phyloP scores from a whole-genome alignment of 2,329 filamentous ascomycete species.

The Sporothrix globosa region DNA sequence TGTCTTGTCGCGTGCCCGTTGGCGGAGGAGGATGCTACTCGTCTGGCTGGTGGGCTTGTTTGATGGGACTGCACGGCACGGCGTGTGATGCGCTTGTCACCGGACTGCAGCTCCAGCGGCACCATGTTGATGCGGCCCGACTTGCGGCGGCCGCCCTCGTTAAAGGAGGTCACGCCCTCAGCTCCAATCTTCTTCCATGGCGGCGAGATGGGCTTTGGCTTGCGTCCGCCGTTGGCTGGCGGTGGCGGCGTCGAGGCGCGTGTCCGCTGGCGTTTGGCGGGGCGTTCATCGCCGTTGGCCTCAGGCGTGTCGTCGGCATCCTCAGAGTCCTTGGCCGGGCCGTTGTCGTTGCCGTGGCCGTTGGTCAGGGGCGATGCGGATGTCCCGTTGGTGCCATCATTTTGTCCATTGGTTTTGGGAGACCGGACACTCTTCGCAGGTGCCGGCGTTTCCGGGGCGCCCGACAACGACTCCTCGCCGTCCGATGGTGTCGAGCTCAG shows the following conservation, averaged over 20 bases:
- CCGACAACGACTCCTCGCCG: constrained; percentile 26
- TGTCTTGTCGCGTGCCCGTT: constrained; percentile 36
- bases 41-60: constrained; percentile 41
- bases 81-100: constrained; percentile 57
- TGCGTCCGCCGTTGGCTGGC: constrained; percentile 42
- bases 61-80: constrained; percentile 47
- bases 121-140: constrained; percentile 66
- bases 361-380: constrained; percentile 32
- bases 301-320: neutral
- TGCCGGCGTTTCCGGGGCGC: constrained; percentile 29
- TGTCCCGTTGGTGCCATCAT: neutral
- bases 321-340: constrained; percentile 36
- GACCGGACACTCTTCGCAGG: neutral
- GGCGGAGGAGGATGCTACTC: constrained; percentile 29
- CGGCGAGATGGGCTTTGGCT: constrained; percentile 68
- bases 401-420: neutral
- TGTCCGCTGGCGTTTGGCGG: constrained; percentile 68
- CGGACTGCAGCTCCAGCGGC: constrained; percentile 57
- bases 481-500: constrained; percentile 28
- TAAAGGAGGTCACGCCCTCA: constrained; percentile 85
- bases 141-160: constrained; percentile 70
- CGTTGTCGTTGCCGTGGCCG: constrained; percentile 37
- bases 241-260: constrained; percentile 49
- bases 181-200: constrained; percentile 89
- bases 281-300: constrained; percentile 47